Conservation (phyloP, 2,329 filamentous ascomycete species). For the Trichoderma guizhouense region DNA sequence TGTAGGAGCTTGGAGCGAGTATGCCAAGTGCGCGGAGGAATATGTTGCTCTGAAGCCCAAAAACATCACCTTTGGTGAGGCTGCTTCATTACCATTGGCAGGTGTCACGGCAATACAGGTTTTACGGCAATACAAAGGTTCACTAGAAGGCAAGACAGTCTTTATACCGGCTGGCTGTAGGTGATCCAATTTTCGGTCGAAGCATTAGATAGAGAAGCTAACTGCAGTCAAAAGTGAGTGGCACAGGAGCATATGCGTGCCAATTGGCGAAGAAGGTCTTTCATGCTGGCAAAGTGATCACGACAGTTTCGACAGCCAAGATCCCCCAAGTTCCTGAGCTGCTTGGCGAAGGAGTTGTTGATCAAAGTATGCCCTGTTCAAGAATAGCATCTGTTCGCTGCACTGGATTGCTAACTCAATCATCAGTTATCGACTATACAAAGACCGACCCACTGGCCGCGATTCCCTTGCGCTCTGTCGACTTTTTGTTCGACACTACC, state of each 20-base stretch:
- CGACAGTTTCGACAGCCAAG: not conserved
- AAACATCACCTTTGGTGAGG: not conserved
- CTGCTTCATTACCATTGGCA: not conserved
- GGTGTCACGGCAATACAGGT: not conserved
- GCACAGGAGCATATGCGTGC: not conserved
- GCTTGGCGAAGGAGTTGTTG: not conserved
- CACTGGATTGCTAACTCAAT: not conserved
- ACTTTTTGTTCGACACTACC: not conserved
- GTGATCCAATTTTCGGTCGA: rapidly evolving
- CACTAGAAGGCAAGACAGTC: not conserved
- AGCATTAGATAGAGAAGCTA: not conserved
- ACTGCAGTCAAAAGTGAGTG: not conserved
- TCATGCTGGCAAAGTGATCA: not conserved
- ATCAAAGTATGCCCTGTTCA: not conserved
- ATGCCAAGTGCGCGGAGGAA: not conserved
- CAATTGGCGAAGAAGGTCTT: not conserved
- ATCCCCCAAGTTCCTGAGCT: not conserved
- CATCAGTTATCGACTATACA: not conserved
- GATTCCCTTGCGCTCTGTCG: not conserved
- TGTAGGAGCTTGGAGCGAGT: not conserved
- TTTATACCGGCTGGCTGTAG: not conserved
- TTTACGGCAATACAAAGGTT: not conserved
- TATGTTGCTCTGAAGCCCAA: not conserved
- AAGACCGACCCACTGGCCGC: not conserved
- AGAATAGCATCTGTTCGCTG: not conserved